phyloP scores from a whole-genome alignment of 2,329 filamentous ascomycete species.

The Podosphaera fusca region DNA sequence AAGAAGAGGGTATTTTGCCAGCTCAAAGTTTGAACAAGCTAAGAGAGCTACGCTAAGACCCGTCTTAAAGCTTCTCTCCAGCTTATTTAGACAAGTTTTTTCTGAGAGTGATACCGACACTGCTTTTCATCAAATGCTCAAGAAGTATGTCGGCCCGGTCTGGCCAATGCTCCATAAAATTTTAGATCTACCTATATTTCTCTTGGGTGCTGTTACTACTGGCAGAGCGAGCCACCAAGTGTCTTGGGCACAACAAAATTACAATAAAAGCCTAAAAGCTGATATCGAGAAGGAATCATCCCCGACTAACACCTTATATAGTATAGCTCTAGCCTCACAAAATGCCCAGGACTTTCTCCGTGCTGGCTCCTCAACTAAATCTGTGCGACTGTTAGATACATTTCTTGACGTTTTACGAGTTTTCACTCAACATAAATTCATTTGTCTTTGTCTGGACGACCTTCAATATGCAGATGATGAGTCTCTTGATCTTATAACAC shows the following conservation, averaged over 20 bases:
- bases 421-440: constrained; percentile 62
- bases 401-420: constrained; percentile 68
- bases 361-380: constrained; percentile 33
- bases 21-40: constrained; percentile 40
- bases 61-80: constrained; percentile 37
- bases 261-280: constrained; percentile 11
- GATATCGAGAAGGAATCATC: constrained; percentile 11
- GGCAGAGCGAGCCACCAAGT: constrained; percentile 9
- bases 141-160: constrained; percentile 37
- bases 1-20: constrained; percentile 38
- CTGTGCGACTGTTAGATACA: constrained; percentile 60
- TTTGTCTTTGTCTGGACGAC: constrained; percentile 75
- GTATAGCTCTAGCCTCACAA: constrained; percentile 20
- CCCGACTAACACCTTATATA: constrained; percentile 8
- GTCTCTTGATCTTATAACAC: constrained; percentile 58
- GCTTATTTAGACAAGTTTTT: constrained; percentile 43
- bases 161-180: constrained; percentile 40
- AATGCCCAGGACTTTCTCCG: constrained; percentile 36
- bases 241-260: constrained; percentile 4
- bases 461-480: constrained; percentile 79
- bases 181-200: constrained; percentile 45
- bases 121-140: constrained; percentile 34
- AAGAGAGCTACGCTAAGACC: constrained; percentile 37
- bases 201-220: constrained; percentile 21
- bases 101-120: constrained; percentile 42